Conservation (phyloP, 2,329 filamentous ascomycete species). For the Penicillium rolfsii region DNA sequence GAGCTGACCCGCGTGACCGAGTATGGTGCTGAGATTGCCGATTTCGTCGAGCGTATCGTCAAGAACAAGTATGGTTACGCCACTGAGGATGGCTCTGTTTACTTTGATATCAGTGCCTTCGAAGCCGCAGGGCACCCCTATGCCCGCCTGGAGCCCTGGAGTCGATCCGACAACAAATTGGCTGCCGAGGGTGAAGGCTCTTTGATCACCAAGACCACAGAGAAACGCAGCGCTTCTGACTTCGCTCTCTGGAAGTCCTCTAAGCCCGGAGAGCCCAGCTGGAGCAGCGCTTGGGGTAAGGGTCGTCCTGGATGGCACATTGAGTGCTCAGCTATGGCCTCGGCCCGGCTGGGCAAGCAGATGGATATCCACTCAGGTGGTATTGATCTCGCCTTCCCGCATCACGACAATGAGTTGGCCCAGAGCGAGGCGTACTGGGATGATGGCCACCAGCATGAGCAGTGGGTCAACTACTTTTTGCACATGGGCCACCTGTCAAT, state of each 20-base stretch:
- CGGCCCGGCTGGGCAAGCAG: constrained; percentile 76
- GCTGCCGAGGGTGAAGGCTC: constrained; percentile 90
- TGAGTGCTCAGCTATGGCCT: constrained; percentile 95
- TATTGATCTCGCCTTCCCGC: constrained; percentile 87
- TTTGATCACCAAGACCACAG: constrained; percentile 60
- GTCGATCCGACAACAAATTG: constrained; percentile 77
- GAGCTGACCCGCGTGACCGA: constrained; percentile 88
- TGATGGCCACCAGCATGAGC: constrained; percentile 51
- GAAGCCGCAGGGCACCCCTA: constrained; percentile 84
- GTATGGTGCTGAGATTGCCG: constrained; percentile 83
- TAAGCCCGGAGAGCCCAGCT: constrained; percentile 88
- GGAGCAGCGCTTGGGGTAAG: constrained; percentile 84
- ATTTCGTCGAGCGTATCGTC: constrained; percentile 80
- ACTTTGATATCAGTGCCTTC: constrained; percentile 88
- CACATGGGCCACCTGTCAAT: constrained; percentile 95
- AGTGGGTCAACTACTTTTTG: constrained; percentile 95
- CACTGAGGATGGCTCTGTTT: constrained; percentile 78
- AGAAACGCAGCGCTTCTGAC: constrained; percentile 77
- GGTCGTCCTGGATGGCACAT: constrained; percentile 96
- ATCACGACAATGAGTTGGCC: constrained; percentile 90
- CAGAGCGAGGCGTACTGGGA: constrained; percentile 84
- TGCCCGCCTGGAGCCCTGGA: constrained; percentile 82
- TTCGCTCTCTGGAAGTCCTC: constrained; percentile 94
- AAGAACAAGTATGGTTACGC: constrained; percentile 83
- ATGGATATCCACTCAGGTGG: constrained; percentile 95